Evolutionary conservation across 179 eudicot species (phyloP).

Genomic region (Pouteria campechiana): DNA sequence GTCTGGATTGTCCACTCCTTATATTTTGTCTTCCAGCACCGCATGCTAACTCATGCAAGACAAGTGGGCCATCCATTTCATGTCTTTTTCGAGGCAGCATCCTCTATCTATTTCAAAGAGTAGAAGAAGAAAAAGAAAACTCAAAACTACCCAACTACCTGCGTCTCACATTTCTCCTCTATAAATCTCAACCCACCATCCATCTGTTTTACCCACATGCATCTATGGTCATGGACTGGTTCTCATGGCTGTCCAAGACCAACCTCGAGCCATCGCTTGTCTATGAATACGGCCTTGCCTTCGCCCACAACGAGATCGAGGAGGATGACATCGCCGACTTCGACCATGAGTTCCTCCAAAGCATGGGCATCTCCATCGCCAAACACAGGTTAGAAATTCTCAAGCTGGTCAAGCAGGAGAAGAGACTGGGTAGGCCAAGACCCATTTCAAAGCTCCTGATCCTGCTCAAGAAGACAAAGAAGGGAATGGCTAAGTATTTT

Average conservation of each 20-base stretch:
- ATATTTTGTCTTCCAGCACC: no score
- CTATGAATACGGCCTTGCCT: constrained; percentile 13
- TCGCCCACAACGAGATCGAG: constrained; percentile 20
- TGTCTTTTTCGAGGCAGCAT: no score
- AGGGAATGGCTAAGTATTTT: no score
- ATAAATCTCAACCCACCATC: no score
- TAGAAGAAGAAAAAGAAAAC: neutral
- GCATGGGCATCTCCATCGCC: constrained; percentile 22
- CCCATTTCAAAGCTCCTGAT: neutral
- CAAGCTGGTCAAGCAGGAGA: constrained; percentile 15
- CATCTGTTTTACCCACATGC: no score
- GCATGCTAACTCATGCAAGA: no score
- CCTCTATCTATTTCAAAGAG: neutral
- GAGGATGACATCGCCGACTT: constrained; percentile 17
- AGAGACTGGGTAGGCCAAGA: neutral
- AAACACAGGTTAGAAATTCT: constrained; percentile 30
- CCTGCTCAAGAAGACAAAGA: no score
- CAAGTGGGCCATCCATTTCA: no score
- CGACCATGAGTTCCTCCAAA: constrained; percentile 29
- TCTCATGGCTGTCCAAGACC: constrained; percentile 20
- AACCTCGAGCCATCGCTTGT: constrained; percentile 11
- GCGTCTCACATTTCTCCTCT: no score
- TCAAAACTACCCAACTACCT: no score
- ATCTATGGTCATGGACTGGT: constrained; percentile 29
- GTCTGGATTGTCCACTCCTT: no score